These are phyloP conservation scores for Trametes polyzona DNA, from an alignment of 1,284 basidiomycete species.

Conservation along the genomic window DNA sequence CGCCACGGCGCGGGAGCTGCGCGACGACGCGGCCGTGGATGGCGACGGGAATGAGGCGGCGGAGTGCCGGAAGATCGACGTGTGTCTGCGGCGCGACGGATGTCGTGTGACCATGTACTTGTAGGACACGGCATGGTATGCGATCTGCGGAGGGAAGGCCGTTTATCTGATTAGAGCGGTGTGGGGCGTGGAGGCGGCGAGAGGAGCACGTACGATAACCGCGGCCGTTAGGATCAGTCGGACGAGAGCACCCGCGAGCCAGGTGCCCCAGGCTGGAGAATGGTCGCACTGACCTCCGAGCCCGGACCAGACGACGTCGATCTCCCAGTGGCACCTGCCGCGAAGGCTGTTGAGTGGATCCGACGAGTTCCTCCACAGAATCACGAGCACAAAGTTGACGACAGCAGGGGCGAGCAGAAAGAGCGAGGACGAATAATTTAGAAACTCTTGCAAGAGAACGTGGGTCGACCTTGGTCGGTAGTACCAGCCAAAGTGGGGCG, in stretches of 20 bases:
- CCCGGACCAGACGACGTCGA: conserved; percentile 67
- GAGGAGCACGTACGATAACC: conserved; percentile 49
- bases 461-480: conserved; percentile 27
- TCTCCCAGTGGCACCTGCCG: conserved; percentile 59
- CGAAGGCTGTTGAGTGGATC: conserved; percentile 43
- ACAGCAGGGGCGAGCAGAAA: conserved; percentile 53
- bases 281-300: conserved; percentile 34
- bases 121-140: conserved; percentile 40
- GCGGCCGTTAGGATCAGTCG: conserved; percentile 55
- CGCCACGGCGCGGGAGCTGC: conserved; percentile 29
- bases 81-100: conserved; percentile 34
- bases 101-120: conserved; percentile 37
- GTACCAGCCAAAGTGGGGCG: conserved; percentile 43
- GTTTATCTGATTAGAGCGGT: neutral
- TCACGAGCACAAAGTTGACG: conserved; percentile 57
- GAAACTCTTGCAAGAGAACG: conserved; percentile 28
- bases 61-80: conserved; percentile 26
- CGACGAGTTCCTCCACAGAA: conserved; percentile 48
- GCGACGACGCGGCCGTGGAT: conserved; percentile 22
- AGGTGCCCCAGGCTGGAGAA: conserved; percentile 47
- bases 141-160: conserved; percentile 33
- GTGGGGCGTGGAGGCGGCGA: neutral
- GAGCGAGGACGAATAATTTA: conserved; percentile 51
- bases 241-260: conserved; percentile 54
- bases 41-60: conserved; percentile 25